Base-by-base conservation (phyloP, 73 alveolate genomes). In the Paramecium tetraurelia region DNA sequence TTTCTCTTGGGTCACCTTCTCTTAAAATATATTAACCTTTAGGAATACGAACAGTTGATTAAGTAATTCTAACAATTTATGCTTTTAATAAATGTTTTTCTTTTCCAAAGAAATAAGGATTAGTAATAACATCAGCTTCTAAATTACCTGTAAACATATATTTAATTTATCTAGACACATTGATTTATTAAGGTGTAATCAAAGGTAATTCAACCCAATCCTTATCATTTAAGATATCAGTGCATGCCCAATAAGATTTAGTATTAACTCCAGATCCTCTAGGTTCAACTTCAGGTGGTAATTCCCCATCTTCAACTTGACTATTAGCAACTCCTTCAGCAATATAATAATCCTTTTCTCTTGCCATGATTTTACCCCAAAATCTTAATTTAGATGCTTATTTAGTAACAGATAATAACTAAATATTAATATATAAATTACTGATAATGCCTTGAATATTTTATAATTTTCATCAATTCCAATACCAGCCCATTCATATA, bases 201-300 rank as follows among this genome's bases (percentile, higher is more conserved):
- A 97, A 98, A 14, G 99, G 99, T 58, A 98, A 96, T 96, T 98
- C 98, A 59, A 95, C 53, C 99, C 99, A 98, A 92, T 97, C 98
- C 53, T 53, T 53, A 53, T 93, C 98, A 24, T 94, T 92, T 43
- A 97, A 72, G 0, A 89, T 59, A 86, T 95, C 94, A 86, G 96
- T 96, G 46, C 99, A 92, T 41, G 96, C 99, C 98, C 98, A 98
- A 92, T 93, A 98, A 14, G 97, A 98, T 83, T 93, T 89, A 86
- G 93, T 92, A 93, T 98, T 98, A 8, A 95, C 95, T 8, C 99
- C 99, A 44, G 92, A 95, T 77, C 99, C 99, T 94, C 99, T 98
- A 68, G 94, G 92, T 85, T 98, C 99, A 93, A 94, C 93, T 84
- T 97, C 99, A 24, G 85, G 92, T 50, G 96, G 94, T 89, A 88